phyloP scores from a whole-genome alignment of 106 monocot genomes.

The Gastrodia elata region DNA sequence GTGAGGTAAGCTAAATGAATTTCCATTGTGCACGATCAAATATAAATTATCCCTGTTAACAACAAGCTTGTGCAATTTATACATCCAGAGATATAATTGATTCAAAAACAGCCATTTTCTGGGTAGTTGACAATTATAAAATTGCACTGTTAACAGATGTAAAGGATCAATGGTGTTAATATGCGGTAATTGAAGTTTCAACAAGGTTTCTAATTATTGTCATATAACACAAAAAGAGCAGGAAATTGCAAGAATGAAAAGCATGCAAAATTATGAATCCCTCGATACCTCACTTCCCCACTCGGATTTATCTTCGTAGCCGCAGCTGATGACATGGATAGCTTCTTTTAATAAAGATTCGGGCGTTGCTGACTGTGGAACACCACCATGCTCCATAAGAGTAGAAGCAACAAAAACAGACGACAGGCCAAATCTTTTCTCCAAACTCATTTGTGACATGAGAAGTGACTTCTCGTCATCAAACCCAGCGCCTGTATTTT shows the following conservation, averaged over 20 bases:
- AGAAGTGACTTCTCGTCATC: slow-evolving; percentile 30
- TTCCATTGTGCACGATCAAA: too few species aligned
- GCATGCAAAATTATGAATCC: not conserved
- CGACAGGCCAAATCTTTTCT: slow-evolving; percentile 30
- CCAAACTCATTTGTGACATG: slow-evolving; percentile 29
- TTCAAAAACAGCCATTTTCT: not conserved
- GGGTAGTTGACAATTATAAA: not conserved
- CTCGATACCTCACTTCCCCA: slow-evolving; percentile 71
- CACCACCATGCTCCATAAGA: slow-evolving; percentile 47
- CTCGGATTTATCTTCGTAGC: slow-evolving; percentile 44
- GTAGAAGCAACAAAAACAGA: slow-evolving; percentile 23
- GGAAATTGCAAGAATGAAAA: not conserved
- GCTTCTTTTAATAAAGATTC: slow-evolving; percentile 44
- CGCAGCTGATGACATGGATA: slow-evolving; percentile 39
- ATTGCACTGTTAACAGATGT: not conserved
- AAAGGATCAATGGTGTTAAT: not conserved
- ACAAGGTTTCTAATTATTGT: too few species aligned
- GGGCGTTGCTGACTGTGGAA: slow-evolving; percentile 77
- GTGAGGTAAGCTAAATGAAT: too few species aligned
- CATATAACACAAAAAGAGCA: not conserved
- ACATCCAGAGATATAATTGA: not conserved
- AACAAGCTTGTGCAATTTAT: not conserved
- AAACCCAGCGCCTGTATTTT: slow-evolving; percentile 23
- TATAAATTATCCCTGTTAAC: too few species aligned
- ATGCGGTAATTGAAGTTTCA: not conserved